These are phyloP conservation scores for Penicillium sp. DNA, from an alignment of 2,329 filamentous ascomycete species.

Conservation along the genomic window DNA sequence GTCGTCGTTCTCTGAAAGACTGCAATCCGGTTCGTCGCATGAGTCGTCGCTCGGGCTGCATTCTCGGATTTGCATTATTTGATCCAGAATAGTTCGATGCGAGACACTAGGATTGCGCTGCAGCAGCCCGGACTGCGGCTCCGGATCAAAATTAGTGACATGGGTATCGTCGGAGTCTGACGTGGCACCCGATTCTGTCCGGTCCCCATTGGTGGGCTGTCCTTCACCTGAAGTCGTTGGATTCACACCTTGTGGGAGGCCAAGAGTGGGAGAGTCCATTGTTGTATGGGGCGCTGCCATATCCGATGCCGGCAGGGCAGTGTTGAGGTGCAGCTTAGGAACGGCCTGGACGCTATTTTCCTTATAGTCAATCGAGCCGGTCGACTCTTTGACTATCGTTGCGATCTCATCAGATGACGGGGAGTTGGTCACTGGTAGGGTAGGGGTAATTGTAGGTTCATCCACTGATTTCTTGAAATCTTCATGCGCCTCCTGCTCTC, in stretches of 20 bases:
- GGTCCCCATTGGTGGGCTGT: constrained; percentile 3
- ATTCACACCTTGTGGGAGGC: constrained; percentile 23
- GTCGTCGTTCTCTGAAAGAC: constrained; percentile 49
- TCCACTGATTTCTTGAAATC: constrained; percentile 23
- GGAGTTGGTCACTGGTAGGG: constrained; percentile 1
- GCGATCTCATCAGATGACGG: constrained; percentile 20
- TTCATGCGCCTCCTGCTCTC: constrained; percentile 48
- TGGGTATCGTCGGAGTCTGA: constrained; percentile 62
- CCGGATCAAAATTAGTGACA: constrained; percentile 61
- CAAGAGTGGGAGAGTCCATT: constrained; percentile 46
- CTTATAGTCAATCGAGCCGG: constrained; percentile 9
- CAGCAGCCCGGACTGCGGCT: constrained; percentile 61
- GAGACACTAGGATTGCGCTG: constrained; percentile 30
- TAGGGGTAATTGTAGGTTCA: constrained; percentile 9
- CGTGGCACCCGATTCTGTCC: constrained; percentile 51
- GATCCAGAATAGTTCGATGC: constrained; percentile 45
- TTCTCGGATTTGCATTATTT: constrained; percentile 50
- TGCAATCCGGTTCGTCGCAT: constrained; percentile 38
- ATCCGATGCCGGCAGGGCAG: constrained; percentile 15
- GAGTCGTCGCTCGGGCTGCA: constrained; percentile 44
- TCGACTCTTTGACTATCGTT: constrained; percentile 23
- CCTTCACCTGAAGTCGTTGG: constrained; percentile 4
- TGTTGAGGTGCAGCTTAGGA: constrained; percentile 31
- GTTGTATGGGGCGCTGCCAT: constrained; percentile 22
- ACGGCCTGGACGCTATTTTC: constrained; percentile 9